Evolutionary conservation across 2,329 filamentous ascomycete species (phyloP), one percentile per base, ranked within the genome.

Genomic region (Thielaviopsis populi): DNA sequence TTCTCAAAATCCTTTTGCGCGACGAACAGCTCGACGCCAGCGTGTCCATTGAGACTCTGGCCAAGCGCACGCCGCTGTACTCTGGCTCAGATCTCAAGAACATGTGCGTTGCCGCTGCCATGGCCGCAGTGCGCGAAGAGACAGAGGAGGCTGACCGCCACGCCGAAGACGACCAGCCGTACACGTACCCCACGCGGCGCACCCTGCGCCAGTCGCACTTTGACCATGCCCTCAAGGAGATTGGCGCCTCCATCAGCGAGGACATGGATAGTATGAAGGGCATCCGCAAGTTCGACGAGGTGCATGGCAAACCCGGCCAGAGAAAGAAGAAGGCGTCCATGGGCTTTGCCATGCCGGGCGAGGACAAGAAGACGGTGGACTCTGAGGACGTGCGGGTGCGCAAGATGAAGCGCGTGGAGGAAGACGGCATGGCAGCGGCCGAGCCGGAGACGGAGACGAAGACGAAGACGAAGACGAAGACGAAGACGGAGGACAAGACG

Each of bases 281-380:
- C 13, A 96, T 99, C 70, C 83, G 89, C 69, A 95, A 95, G 75
- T 99, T 97, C 71, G 94, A 99, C 72, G 89, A 96, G 75, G 88
- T 92, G 73, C 99, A 91, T 72, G 67, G 67, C 8, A 67, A 66
- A 53, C 62, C 65, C 1, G 91, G 96, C 71, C 82, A 86, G 42
- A 86, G 83, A 70, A 81, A 83, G 71, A 83, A 75, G 70, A 74
- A 73, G 63, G 76, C 75, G 66, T 74, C 72, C 6, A 81, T 87
- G 74, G 84, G 84, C 0, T 87, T 87, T 69, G 82, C 77, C 61
- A 37, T 56, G 15, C 27, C 24, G 2, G 75, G 80, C 1, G 70
- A 75, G 3, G 70, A 72, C 0, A 76, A 72, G 17, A 73, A 72
- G 64, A 71, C 69, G 24, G 68, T 69, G 1, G 77, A 76, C 65